These are phyloP conservation scores for Aspergillus sp. DNA, from an alignment of 2,329 filamentous ascomycete genomes.

Conservation along the genomic window DNA sequence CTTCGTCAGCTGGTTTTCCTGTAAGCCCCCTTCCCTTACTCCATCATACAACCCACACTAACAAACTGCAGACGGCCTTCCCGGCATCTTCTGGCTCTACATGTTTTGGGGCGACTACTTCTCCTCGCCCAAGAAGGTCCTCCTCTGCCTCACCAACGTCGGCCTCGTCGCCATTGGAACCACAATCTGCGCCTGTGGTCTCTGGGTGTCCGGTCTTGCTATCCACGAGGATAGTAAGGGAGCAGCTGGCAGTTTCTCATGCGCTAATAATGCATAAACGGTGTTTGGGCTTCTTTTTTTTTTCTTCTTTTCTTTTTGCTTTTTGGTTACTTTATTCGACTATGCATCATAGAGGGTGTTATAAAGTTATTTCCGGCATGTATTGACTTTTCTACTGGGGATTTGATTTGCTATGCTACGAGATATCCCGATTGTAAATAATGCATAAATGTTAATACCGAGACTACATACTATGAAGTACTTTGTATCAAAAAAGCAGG, in stretches of 20 bases:
- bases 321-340: neutral
- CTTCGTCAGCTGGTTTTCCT: constrained; percentile 61
- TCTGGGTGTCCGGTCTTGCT: constrained; percentile 21
- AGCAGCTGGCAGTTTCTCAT: constrained; percentile 17
- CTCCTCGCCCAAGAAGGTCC: constrained; percentile 22
- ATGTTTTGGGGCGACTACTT: constrained; percentile 28
- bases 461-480: no score
- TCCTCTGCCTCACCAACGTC: constrained; percentile 20
- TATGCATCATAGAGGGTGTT: neutral
- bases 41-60: constrained; percentile 3
- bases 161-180: constrained; percentile 14
- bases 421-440: no score
- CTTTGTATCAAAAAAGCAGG: neutral
- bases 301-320: neutral
- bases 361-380: neutral
- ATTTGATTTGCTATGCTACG: no score
- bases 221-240: constrained; percentile 19
- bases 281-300: neutral
- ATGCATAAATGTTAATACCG: no score
- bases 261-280: constrained; percentile 17
- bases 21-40: constrained; percentile 4
- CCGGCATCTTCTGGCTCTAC: constrained; percentile 30
- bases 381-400: neutral
- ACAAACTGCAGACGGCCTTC: constrained; percentile 4
- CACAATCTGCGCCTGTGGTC: constrained; percentile 20